A percentile compares a stretch with the other conserved stretches of the same genome.
phyloP scores from a whole-genome alignment of 768 basidiomycete species.

The Pilatotrama ljubarskyi region DNA sequence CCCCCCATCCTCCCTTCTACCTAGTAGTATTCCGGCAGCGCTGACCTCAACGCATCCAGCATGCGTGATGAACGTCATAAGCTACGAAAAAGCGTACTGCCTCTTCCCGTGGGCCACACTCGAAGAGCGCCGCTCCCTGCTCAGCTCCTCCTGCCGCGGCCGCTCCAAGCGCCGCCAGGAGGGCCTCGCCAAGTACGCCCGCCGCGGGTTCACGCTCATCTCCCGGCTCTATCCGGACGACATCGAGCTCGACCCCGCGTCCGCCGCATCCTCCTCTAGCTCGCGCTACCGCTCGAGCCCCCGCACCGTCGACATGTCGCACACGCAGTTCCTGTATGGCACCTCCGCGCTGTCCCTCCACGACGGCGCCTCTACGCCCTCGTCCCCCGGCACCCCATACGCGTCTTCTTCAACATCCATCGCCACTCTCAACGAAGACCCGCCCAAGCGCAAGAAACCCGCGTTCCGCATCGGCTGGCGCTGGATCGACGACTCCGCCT shows the following conservation, averaged over 20 bases:
- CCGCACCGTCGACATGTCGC: not conserved
- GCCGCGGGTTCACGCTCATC: conserved; percentile 37
- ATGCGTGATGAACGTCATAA: conserved; percentile 47
- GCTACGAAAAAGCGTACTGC: conserved; percentile 41
- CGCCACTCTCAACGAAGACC: not conserved
- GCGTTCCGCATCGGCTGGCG: conserved; percentile 18
- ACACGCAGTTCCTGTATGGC: not conserved
- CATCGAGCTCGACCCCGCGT: not conserved
- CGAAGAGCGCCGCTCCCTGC: conserved; percentile 29
- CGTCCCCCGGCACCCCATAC: not conserved
- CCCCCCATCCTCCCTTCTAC: conserved; percentile 16
- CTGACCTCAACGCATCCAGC: conserved; percentile 34
- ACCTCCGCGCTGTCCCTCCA: not conserved
- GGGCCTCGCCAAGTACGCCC: conserved; percentile 36
- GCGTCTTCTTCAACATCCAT: not conserved
- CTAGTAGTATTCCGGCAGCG: conserved; percentile 20
- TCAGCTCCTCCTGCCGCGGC: conserved; percentile 4
- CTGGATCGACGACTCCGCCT: conserved; percentile 15
- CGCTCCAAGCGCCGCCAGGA: not conserved
- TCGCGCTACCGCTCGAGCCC: not conserved
- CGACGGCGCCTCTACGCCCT: not conserved
- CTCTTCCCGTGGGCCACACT: conserved; percentile 45
- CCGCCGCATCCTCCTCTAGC: not conserved
- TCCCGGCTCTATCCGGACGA: conserved; percentile 14
- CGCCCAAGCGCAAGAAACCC: not conserved